Base-by-base conservation (phyloP, 164 flowering plant species). In the Vitis labrusca region DNA sequence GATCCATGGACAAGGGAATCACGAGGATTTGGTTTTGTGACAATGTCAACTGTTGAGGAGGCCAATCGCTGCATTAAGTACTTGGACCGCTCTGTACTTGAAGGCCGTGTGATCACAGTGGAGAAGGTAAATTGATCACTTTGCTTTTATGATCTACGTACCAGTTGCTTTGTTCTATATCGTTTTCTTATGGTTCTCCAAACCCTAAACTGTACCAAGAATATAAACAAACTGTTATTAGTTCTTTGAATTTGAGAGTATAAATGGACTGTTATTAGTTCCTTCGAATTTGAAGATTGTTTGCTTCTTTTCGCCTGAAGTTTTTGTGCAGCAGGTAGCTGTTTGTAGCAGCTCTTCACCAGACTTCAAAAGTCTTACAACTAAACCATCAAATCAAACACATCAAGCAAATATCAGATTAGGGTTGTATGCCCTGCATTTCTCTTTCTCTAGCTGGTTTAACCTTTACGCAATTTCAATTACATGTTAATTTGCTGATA, bases 361-460 rank as follows among this genome's bases (percentile, higher is more conserved):
- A 83, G 89, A 84, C 79, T 75, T 62, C 87, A 82, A 83, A 82
- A 74, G 81, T 64, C 77, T 67, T 67, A 66, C 78, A 77, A 74
- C 83, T 85, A 76, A 89, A 79, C 89, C 84, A 85, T 78, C 88
- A 86, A 87, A 82, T 81, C 92, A 89, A 88, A 83, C 72, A 69
- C 85, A 77, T 61, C 86, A 78, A 81, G 85, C 83, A 85, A 87
- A 84, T 78, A 77, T 79, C 93, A 86, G 92, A 88, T 72, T 77
- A 85, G 98, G 97, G 97, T 92, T 92, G 97, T 92, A 91, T 92
- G 91, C 95, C 97, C 94, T 85, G 87, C 88, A 86, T 86, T 84
- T 80, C 89, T 83, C 66, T 73, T 74, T 75, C 53, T 60, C 27
- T 47, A 71, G 66, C 76, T 32, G 27, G 59, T 61, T 80, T 81